Evolutionary conservation across 164 flowering plant species (phyloP).

Genomic region (Echeveria elegans): DNA sequence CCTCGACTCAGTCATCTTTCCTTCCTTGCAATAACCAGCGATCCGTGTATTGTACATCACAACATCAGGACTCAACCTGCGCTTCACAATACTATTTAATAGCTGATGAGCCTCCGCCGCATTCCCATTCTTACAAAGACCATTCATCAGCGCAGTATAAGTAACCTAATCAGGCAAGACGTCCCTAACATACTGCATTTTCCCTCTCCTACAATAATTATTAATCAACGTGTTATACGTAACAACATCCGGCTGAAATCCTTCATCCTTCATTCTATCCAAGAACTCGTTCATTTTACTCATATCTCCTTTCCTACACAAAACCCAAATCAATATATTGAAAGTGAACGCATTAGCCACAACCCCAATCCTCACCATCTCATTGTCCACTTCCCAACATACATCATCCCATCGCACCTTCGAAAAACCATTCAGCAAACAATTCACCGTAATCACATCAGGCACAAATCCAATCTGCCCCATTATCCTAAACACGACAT

Average conservation of each 20-base stretch:
- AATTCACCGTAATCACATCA: slow-evolving; percentile 48
- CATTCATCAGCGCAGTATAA: slow-evolving; percentile 65
- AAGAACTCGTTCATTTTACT: slow-evolving; percentile 58
- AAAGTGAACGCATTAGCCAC: slow-evolving; percentile 56
- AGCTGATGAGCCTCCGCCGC: slow-evolving; percentile 69
- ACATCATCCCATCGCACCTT: slow-evolving; percentile 27
- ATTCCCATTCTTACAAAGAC: slow-evolving; percentile 54
- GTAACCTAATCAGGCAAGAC: slow-evolving; percentile 69
- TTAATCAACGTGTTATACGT: slow-evolving; percentile 76
- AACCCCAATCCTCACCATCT: slow-evolving; percentile 54
- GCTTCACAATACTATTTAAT: slow-evolving; percentile 53
- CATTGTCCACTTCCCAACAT: slow-evolving; percentile 70
- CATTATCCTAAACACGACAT: slow-evolving; percentile 36
- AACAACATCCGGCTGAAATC: slow-evolving; percentile 82
- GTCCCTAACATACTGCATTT: slow-evolving; percentile 48
- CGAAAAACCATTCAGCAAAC: slow-evolving; percentile 55
- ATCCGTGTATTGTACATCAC: slow-evolving; percentile 65
- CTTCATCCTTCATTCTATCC: slow-evolving; percentile 90
- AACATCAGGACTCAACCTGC: slow-evolving; percentile 61
- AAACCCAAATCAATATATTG: slow-evolving; percentile 67
- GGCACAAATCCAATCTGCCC: slow-evolving; percentile 51
- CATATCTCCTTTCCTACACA: slow-evolving; percentile 55
- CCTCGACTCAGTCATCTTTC: slow-evolving; percentile 54
- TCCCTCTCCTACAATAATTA: slow-evolving; percentile 61
- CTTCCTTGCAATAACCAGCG: slow-evolving; percentile 66